Evolutionary conservation across 1,139 yeast genomes (phyloP).

Genomic region (Yamadazyma songkhlaensis): DNA sequence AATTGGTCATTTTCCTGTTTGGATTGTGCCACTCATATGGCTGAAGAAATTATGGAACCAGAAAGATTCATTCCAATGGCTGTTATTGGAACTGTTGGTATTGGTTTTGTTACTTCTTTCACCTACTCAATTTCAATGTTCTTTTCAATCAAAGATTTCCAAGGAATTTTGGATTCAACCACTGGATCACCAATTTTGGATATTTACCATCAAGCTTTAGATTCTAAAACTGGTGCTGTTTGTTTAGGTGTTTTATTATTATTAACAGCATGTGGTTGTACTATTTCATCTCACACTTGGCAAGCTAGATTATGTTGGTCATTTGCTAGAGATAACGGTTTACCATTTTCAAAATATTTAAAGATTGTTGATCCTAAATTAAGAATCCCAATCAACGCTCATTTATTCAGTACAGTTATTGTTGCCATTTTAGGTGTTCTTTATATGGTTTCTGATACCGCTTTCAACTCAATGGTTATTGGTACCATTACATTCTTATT

Average conservation of each 20-base stretch:
- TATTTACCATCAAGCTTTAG: slow-evolving; percentile 38
- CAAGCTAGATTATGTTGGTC: slow-evolving; percentile 75
- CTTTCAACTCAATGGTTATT: slow-evolving; percentile 45
- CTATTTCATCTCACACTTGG: slow-evolving; percentile 44
- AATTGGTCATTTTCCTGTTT: slow-evolving; percentile 45
- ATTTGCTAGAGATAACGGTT: slow-evolving; percentile 66
- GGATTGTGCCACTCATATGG: slow-evolving; percentile 43
- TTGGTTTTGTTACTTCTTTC: slow-evolving; percentile 40
- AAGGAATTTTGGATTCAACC: slow-evolving; percentile 22
- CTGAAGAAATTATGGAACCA: slow-evolving; percentile 39
- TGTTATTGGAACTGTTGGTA: slow-evolving; percentile 40
- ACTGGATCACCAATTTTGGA: slow-evolving; percentile 44
- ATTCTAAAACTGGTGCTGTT: slow-evolving; percentile 36
- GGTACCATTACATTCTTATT: slow-evolving; percentile 46
- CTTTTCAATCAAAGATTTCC: slow-evolving; percentile 35
- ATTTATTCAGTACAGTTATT: slow-evolving; percentile 36
- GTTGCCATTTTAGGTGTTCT: slow-evolving; percentile 42
- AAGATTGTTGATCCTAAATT: slow-evolving; percentile 40
- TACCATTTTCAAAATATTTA: slow-evolving; percentile 42
- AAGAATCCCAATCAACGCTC: slow-evolving; percentile 46
- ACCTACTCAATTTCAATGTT: slow-evolving; percentile 43
- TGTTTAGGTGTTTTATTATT: slow-evolving; percentile 33
- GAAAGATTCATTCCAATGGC: slow-evolving; percentile 41
- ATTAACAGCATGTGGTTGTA: slow-evolving; percentile 41
- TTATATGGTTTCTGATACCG: slow-evolving; percentile 41